Percentiles rank a stretch among this genome's conserved stretches.
These are phyloP conservation scores for Rhodotorula sp. DNA, from an alignment of 1,284 basidiomycete genomes.

Conservation along the genomic window DNA sequence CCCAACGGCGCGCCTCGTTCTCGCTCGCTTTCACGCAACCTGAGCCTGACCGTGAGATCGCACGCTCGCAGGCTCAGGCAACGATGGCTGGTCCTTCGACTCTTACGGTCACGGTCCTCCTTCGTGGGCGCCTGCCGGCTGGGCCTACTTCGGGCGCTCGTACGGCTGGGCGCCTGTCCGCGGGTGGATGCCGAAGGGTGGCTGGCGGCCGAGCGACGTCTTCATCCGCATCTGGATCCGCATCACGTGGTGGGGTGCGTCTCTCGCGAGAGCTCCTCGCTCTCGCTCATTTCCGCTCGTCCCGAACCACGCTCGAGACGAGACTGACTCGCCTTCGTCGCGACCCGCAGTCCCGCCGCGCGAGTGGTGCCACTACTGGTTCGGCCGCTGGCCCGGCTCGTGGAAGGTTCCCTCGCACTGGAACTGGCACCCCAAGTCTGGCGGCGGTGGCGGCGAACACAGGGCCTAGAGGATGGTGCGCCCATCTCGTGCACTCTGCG, in stretches of 20 bases:
- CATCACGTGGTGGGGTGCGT: constrained; percentile 1
- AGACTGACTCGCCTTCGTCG: too few species aligned
- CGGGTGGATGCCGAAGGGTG: background rate
- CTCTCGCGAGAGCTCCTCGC: background rate
- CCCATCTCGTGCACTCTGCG: too few species aligned
- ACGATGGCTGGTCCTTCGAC: constrained; percentile 2
- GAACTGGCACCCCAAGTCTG: background rate
- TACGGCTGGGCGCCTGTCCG: constrained; percentile 1
- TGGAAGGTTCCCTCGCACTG: background rate
- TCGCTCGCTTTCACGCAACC: background rate
- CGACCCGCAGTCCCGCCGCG: background rate
- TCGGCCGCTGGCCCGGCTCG: background rate
- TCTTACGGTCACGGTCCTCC: constrained; percentile 1
- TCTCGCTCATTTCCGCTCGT: too few species aligned
- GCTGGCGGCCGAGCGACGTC: constrained; percentile 1
- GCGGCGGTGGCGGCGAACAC: too few species aligned
- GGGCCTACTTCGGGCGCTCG: constrained; percentile 1
- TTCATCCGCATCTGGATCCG: constrained; percentile 3
- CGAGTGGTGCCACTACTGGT: constrained; percentile 8
- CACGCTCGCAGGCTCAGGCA: background rate
- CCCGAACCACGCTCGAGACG: too few species aligned
- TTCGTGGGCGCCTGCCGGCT: background rate
- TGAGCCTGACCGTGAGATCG: background rate
- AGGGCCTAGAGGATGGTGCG: too few species aligned
- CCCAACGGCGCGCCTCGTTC: background rate